Evolutionary conservation across 495 filamentous ascomycete genomes (phyloP), one percentile per base, ranked within the genome.

Genomic region (Usnea hakonensis): DNA sequence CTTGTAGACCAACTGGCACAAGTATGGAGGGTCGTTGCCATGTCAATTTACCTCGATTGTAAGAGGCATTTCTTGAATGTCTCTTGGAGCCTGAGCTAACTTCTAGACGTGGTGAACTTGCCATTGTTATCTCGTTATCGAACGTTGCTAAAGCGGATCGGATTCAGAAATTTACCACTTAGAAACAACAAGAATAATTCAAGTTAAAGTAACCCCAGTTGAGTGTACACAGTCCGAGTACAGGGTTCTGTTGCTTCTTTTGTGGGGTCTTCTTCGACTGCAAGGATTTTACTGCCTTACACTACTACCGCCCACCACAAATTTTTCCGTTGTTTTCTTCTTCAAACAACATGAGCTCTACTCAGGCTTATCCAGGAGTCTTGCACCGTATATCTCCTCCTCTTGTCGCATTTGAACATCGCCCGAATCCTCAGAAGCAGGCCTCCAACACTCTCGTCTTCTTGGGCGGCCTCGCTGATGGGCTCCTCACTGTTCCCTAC

Each of bases 401-500:
- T 11, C 50, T 70, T 28, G 58, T 66, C 0, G 66, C 64, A 17
- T 70, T 70, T 41, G 66, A 68, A 50, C 68, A 68, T 35, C 35
- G 50, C 55, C 28, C 13, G 13, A 23, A 21, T 61, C 26, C 55
- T 57, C 55, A 16, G 40, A 52, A 10, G 55, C 68, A 68, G 64
- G 70, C 75, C 53, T 69, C 75, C 58, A 86, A 95, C 76, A 85
- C 84, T 28, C 76, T 97, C 32, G 75, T 98, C 66, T 95, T 94
- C 75, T 79, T 96, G 57, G 87, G 86, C 64, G 93, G 94, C 26
- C 82, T 98, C 48, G 86, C 83, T 54, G 91, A 95, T 75, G 89
- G 88, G 23, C 80, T 91, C 50, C 79, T 84, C 61, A 89, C 87
- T 0, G 81, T 87, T 40, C 76, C 80, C 11, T 91, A 88, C 70